Evolutionary conservation across 768 basidiomycete genomes (phyloP).

Genomic region (Podaxis rugospora): DNA sequence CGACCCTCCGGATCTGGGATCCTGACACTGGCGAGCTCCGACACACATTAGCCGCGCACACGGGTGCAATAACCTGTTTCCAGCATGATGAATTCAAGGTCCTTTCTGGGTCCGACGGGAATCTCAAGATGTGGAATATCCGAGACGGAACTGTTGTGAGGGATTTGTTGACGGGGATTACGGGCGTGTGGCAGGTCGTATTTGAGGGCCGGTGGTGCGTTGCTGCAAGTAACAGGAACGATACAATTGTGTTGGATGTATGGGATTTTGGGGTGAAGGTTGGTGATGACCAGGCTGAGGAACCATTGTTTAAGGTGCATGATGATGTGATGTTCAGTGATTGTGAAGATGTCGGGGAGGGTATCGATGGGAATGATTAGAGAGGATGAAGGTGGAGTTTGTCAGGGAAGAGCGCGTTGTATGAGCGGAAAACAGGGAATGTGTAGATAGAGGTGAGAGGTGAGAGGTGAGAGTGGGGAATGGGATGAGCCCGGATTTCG

Average conservation of each 20-base stretch:
- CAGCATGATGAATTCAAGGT: slow-evolving; percentile 98
- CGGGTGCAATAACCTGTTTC: slow-evolving; percentile 96
- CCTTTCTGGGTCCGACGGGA: slow-evolving; percentile 91
- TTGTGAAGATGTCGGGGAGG: slow-evolving; percentile 38
- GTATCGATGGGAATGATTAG: slow-evolving; percentile 30
- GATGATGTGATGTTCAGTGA: slow-evolving; percentile 60
- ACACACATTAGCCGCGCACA: slow-evolving; percentile 80
- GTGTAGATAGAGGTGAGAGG: slow-evolving; percentile 5
- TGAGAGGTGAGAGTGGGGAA: not conserved
- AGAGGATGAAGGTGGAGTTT: not conserved
- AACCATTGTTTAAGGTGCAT: slow-evolving; percentile 65
- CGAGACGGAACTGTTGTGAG: slow-evolving; percentile 80
- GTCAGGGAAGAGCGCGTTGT: slow-evolving; percentile 3
- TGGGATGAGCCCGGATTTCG: slow-evolving; percentile 55
- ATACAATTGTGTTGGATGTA: slow-evolving; percentile 78
- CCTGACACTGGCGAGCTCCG: slow-evolving; percentile 76
- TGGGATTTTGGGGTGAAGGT: slow-evolving; percentile 83
- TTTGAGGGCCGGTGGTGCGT: slow-evolving; percentile 95
- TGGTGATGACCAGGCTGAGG: slow-evolving; percentile 78
- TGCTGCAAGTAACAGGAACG: slow-evolving; percentile 82
- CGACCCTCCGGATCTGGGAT: slow-evolving; percentile 93
- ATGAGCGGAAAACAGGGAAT: slow-evolving; percentile 16
- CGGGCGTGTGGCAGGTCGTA: slow-evolving; percentile 96
- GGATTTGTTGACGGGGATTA: slow-evolving; percentile 86
- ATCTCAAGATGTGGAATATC: slow-evolving; percentile 97